A percentile compares a stretch with the other conserved stretches of the same genome.
Conservation (phyloP, 2,329 filamentous ascomycete species). For the Penicillium sp. region DNA sequence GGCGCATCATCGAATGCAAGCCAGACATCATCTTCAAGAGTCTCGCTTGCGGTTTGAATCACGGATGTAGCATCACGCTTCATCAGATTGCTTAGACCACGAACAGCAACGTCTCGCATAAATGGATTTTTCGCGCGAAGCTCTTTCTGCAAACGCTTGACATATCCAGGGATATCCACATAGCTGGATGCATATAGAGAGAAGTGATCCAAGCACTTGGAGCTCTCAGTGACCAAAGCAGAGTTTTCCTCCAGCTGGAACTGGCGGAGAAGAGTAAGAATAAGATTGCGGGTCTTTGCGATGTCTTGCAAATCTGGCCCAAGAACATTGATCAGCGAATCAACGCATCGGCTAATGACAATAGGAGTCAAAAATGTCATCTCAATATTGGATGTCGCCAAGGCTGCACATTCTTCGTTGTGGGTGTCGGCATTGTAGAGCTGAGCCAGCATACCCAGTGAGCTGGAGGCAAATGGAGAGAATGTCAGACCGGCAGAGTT, state of each 20-base stretch:
- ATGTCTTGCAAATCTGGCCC: constrained; percentile 94
- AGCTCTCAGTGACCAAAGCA: constrained; percentile 71
- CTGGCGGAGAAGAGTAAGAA: constrained; percentile 79
- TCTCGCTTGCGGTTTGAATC: constrained; percentile 69
- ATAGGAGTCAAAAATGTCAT: constrained; percentile 79
- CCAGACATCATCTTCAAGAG: constrained; percentile 91
- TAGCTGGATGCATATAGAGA: constrained; percentile 88
- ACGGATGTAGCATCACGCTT: constrained; percentile 85
- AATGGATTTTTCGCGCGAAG: constrained; percentile 68
- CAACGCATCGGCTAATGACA: constrained; percentile 82
- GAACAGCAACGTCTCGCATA: constrained; percentile 77
- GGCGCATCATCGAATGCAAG: constrained; percentile 77
- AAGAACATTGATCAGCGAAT: constrained; percentile 94
- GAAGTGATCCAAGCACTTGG: constrained; percentile 85
- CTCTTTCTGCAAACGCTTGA: constrained; percentile 76
- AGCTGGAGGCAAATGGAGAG: constrained; percentile 83
- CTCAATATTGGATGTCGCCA: constrained; percentile 87
- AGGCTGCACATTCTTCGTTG: constrained; percentile 75
- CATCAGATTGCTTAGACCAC: constrained; percentile 93
- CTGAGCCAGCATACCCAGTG: constrained; percentile 90
- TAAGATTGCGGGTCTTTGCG: constrained; percentile 85
- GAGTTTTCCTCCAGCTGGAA: constrained; percentile 75
- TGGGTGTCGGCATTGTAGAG: constrained; percentile 90
- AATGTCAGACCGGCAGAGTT: constrained; percentile 93
- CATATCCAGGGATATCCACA: constrained; percentile 81